Conservation (phyloP, 306 rosid species). For the Nissolia schottii region DNA sequence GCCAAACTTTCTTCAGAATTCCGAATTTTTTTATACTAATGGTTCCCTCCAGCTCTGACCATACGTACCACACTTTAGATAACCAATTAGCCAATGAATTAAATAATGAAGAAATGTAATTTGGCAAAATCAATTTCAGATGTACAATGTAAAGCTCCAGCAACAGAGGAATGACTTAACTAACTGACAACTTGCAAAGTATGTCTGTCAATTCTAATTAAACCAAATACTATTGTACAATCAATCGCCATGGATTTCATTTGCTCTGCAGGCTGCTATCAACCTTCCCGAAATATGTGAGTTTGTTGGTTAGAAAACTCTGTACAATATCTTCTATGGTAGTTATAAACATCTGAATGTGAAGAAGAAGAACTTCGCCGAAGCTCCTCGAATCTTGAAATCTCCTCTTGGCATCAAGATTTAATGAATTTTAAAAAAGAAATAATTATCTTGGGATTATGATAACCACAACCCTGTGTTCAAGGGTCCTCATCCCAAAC, state of each 20-base stretch:
- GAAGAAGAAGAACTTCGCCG: background rate
- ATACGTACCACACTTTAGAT: background rate
- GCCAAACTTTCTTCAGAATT: background rate
- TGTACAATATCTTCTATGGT: conserved; percentile 23
- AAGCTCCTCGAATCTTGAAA: conserved; percentile 16
- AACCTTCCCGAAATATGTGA: conserved; percentile 19
- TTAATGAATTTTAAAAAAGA: background rate
- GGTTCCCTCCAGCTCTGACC: background rate
- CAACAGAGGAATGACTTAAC: conserved; percentile 8
- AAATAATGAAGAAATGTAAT: conserved; percentile 3
- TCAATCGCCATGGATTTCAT: conserved; percentile 17
- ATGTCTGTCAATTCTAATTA: conserved; percentile 21
- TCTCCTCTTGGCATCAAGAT: conserved; percentile 5
- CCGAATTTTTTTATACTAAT: background rate
- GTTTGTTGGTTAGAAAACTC: conserved; percentile 19
- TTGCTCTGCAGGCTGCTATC: conserved; percentile 3
- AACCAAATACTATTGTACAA: conserved; percentile 14
- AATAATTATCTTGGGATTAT: background rate
- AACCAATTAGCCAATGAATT: conserved; percentile 17
- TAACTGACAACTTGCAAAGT: conserved; percentile 22
- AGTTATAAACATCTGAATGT: conserved; percentile 8
- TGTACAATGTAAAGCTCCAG: conserved; percentile 27
- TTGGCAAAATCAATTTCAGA: conserved; percentile 22
- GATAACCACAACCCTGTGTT: background rate
- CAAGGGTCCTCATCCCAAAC: conserved; percentile 24